Conservation (phyloP, 2,329 filamentous ascomycete species). For the Penicillium sp. region DNA sequence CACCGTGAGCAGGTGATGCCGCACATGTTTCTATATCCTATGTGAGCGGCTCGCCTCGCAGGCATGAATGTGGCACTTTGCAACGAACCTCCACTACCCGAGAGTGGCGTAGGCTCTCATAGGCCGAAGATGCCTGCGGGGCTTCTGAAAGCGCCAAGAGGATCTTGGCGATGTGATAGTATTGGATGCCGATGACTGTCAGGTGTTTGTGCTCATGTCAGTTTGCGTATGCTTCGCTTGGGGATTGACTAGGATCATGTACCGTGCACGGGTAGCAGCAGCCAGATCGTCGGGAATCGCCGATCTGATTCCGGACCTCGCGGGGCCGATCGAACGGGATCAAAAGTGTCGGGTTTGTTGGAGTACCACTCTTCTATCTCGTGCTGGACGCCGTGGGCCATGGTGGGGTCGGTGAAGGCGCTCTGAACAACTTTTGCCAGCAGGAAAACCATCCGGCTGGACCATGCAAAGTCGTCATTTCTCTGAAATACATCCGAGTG, state of each 20-base stretch:
- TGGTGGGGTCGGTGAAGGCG: constrained; percentile 13
- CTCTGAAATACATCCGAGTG: constrained; percentile 34
- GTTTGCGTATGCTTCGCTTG: not conserved
- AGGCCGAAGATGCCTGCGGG: constrained; percentile 11
- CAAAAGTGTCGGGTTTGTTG: constrained; percentile 25
- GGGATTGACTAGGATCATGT: not conserved
- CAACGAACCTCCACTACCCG: constrained; percentile 22
- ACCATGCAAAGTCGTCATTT: constrained; percentile 39
- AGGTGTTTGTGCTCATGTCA: not conserved
- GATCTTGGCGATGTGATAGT: constrained; percentile 37
- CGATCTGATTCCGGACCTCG: constrained; percentile 18
- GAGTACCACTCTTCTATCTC: constrained; percentile 26
- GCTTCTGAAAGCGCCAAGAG: constrained; percentile 24
- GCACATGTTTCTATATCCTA: constrained; percentile 21
- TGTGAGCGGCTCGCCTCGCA: not conserved
- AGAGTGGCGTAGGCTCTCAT: constrained; percentile 24
- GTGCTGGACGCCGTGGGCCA: constrained; percentile 1
- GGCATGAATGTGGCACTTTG: not conserved
- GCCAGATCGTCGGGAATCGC: constrained; percentile 33
- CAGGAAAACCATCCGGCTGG: constrained; percentile 38
- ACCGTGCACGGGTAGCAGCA: constrained; percentile 36
- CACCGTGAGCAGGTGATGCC: constrained; percentile 24
- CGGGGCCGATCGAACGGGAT: constrained; percentile 28
- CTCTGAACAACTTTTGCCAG: constrained; percentile 34
- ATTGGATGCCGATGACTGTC: constrained; percentile 37